A percentile compares a stretch with the other conserved stretches of the same genome.
These are phyloP conservation scores for Blastomyces gilchristii DNA, from an alignment of 2,329 filamentous ascomycete genomes.

Conservation along the genomic window DNA sequence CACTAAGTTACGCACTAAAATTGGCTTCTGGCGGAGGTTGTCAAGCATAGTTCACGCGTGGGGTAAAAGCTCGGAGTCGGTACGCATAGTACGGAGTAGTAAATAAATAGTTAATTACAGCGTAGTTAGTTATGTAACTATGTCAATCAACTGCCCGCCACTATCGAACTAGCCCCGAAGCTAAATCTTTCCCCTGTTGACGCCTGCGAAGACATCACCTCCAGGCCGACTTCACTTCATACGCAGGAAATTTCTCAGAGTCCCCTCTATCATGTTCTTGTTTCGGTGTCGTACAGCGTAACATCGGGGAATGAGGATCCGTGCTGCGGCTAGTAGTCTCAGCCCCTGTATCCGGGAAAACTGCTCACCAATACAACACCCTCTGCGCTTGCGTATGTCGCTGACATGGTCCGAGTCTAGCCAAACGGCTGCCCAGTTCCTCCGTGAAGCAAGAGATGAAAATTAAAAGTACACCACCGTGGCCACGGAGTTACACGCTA, in stretches of 20 bases:
- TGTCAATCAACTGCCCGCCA: background rate
- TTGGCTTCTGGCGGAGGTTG: background rate
- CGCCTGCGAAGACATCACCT: background rate
- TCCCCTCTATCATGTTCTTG: background rate
- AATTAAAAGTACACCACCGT: background rate
- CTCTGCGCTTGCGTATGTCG: background rate
- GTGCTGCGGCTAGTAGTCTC: background rate
- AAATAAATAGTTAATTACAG: too few relatives aligned
- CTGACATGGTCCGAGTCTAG: background rate
- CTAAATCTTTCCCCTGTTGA: background rate
- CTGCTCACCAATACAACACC: background rate
- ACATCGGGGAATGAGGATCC: background rate
- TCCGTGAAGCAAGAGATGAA: background rate
- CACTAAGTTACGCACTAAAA: background rate
- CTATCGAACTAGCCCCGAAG: background rate
- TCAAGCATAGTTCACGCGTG: background rate
- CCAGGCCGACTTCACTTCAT: background rate
- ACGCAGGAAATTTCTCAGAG: background rate
- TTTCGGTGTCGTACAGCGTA: constrained; percentile 2
- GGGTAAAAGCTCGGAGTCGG: background rate
- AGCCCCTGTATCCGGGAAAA: background rate
- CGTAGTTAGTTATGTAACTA: background rate
- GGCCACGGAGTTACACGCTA: background rate
- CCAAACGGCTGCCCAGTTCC: background rate
- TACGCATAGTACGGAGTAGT: too few relatives aligned